Conservation (phyloP, 1,284 basidiomycete species). For the Melampsora americana region DNA sequence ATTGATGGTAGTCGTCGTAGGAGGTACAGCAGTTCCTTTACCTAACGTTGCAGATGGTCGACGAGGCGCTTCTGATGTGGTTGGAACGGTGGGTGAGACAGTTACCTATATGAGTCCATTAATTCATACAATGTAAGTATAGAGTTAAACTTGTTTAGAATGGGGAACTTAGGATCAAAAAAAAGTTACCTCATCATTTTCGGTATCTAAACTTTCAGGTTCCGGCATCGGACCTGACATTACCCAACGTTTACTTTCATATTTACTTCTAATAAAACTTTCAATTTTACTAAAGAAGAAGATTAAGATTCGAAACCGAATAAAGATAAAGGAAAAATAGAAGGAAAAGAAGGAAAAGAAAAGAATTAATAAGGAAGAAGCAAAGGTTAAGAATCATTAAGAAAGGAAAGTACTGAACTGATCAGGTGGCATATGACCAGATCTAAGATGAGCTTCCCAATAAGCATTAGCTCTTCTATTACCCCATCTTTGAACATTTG, state of each 20-base stretch:
- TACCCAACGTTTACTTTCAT: conserved; percentile 89
- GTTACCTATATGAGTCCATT: background rate
- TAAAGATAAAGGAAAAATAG: too few species aligned
- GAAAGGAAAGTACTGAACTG: conserved; percentile 65
- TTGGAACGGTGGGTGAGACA: background rate
- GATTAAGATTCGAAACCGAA: too few species aligned
- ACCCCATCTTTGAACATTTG: conserved; percentile 90
- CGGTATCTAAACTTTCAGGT: conserved; percentile 71
- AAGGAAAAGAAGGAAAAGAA: background rate
- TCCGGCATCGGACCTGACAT: conserved; percentile 83
- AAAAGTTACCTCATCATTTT: conserved; percentile 47
- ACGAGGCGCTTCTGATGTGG: conserved; percentile 3
- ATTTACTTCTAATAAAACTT: conserved; percentile 94
- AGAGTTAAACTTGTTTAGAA: background rate
- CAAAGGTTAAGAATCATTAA: too few species aligned
- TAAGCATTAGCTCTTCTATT: conserved; percentile 87
- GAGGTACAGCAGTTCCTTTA: conserved; percentile 50
- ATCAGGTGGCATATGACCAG: conserved; percentile 87
- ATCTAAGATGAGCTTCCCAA: conserved; percentile 94
- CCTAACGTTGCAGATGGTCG: conserved; percentile 4
- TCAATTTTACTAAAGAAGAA: conserved; percentile 82
- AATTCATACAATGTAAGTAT: background rate
- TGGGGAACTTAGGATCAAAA: background rate
- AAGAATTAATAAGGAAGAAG: too few species aligned
- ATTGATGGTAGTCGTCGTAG: conserved; percentile 53